Evolutionary conservation across 148 eudicot species (phyloP), one percentile per base, ranked within the genome.

Genomic region (Gaultheria prostrata): DNA sequence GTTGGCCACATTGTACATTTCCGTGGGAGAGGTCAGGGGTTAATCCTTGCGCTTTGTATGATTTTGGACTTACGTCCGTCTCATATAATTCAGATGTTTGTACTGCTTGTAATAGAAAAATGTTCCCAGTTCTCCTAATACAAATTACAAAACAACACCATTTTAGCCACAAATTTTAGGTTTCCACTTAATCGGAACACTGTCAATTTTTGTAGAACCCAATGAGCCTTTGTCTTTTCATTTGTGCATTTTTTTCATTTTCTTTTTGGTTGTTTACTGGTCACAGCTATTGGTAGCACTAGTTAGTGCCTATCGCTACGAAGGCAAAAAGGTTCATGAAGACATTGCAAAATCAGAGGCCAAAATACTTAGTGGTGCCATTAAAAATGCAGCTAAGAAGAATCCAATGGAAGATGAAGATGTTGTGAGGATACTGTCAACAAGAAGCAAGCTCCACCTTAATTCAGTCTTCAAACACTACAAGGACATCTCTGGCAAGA

Each of bases 401-500:
- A 80, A 79, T 13, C 85, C 86, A 0, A 49, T 87, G 2, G 92
- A 88, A 53, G 91, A 90, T 56, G 95, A 91, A 49, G 98, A 92
- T 56, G 88, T 94, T 30, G 91, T 91, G 83, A 88, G 88, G 73
- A 94, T 94, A 26, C 50, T 95, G 71, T 87, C 95, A 13, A 93
- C 98, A 2, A 94, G 97, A 87, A 94, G 98, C 89, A 95, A 92
- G 84, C 90, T 76, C 59, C 93, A 95, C 80, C 85, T 95, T 26
- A 82, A 86, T 69, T 84, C 95, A 9, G 54, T 95, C 11, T 90
- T 65, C 85, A 84, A 83, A 49, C 93, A 92, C 78, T 95, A 91
- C 90, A 93, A 92, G 84, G 97, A 91, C 76, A 82, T 92, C 18
- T 87, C 83, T 43, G 92, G 89, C 81, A 91, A 88, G 76, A 65